Evolutionary conservation across 257 asterid genomes (phyloP).

Genomic region (Cruciata laevipes): DNA sequence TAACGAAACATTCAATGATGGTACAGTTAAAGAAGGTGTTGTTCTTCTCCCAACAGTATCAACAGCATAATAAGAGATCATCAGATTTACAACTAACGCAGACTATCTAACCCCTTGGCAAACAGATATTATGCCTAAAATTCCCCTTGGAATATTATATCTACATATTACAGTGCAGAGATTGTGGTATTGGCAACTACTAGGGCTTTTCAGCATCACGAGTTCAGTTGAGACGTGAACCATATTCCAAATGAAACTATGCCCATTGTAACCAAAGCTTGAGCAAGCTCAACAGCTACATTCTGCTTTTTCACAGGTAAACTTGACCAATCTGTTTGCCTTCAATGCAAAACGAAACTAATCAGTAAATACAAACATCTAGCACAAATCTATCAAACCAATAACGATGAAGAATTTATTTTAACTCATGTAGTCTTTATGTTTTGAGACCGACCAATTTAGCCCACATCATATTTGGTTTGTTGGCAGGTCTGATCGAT

Average conservation of each 20-base stretch:
- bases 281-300: constrained; percentile 51
- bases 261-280: constrained; percentile 62
- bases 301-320: constrained; percentile 48
- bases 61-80: background rate
- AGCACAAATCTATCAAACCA: background rate
- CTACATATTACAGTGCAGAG: background rate
- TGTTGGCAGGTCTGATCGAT: background rate
- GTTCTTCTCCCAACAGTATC: background rate
- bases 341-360: constrained; percentile 15
- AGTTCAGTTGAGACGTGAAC: constrained; percentile 50
- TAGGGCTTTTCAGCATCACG: background rate
- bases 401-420: too few species aligned
- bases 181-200: background rate
- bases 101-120: background rate
- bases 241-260: constrained; percentile 74
- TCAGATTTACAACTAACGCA: background rate
- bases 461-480: background rate
- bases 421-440: background rate
- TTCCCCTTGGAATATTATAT: background rate
- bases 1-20: too few species aligned
- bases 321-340: constrained; percentile 77
- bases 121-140: background rate
- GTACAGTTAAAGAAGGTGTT: background rate
- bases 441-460: background rate
- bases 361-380: background rate